These are phyloP conservation scores for Aspergillus unguis DNA, from an alignment of 2,329 filamentous ascomycete species.

Conservation along the genomic window DNA sequence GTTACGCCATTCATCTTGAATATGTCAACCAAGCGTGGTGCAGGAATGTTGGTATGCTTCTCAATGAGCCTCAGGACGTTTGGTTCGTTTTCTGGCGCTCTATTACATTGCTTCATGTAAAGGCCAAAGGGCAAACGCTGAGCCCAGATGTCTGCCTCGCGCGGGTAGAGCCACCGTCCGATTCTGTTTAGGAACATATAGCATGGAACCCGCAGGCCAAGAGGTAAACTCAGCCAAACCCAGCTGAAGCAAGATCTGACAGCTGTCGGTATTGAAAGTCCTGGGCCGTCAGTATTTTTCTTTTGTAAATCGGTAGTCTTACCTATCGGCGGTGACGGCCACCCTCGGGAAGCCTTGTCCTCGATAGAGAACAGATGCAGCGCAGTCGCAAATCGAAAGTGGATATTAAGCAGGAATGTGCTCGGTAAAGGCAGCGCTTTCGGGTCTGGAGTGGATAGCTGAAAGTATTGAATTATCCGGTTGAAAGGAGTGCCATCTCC, in stretches of 20 bases:
- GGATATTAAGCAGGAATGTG: background rate
- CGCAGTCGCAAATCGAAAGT: background rate
- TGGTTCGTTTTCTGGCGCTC: background rate
- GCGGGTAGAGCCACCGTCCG: background rate
- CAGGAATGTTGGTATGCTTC: background rate
- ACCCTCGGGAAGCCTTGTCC: background rate
- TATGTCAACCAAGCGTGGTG: background rate
- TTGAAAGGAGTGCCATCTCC: background rate
- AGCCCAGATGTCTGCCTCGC: background rate
- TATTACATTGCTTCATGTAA: background rate
- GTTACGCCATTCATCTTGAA: background rate
- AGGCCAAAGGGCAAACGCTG: conserved; percentile 7
- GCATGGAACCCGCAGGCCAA: background rate
- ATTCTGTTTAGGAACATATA: background rate
- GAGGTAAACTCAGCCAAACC: background rate
- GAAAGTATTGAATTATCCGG: background rate
- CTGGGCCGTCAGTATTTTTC: background rate
- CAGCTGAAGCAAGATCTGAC: background rate
- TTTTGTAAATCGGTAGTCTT: background rate
- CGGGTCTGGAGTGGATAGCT: background rate
- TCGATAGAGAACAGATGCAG: background rate
- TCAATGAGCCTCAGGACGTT: background rate
- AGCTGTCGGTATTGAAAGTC: background rate
- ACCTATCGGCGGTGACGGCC: background rate
- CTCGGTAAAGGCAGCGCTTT: background rate